Percentiles rank a stretch among this genome's conserved stretches.
These are phyloP conservation scores for Evernia prunastri DNA, from an alignment of 495 filamentous ascomycete species.

Conservation along the genomic window DNA sequence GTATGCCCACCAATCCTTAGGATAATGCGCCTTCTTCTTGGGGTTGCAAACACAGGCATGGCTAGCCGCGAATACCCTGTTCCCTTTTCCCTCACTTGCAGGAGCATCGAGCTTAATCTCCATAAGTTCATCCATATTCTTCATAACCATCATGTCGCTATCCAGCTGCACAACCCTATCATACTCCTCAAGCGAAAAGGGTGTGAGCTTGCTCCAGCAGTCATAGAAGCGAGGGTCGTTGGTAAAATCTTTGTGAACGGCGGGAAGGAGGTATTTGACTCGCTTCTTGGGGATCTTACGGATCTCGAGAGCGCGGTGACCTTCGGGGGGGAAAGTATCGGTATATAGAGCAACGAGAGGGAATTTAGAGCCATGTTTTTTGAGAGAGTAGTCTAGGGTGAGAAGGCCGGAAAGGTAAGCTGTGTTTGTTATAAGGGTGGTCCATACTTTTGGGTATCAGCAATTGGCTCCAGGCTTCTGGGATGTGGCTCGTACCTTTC, in stretches of 20 bases:
- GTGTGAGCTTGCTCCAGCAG: constrained; percentile 77
- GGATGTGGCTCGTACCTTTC: constrained; percentile 18
- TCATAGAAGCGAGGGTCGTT: constrained; percentile 73
- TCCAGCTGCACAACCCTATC: constrained; percentile 73
- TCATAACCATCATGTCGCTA: constrained; percentile 70
- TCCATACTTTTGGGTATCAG: constrained; percentile 52
- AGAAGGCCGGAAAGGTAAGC: constrained; percentile 67
- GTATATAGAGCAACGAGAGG: constrained; percentile 75
- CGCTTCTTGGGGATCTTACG: constrained; percentile 57
- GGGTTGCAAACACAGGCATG: constrained; percentile 84
- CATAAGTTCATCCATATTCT: constrained; percentile 86
- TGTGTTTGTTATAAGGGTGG: constrained; percentile 71
- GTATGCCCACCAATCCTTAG: constrained; percentile 53
- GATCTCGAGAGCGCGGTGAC: constrained; percentile 54
- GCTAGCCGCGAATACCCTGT: constrained; percentile 61
- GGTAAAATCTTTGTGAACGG: constrained; percentile 44
- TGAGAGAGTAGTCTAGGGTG: constrained; percentile 64
- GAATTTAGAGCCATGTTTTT: constrained; percentile 50
- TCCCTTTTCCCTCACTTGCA: constrained; percentile 42
- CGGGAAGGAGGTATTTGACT: constrained; percentile 58
- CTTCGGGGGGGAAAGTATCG: constrained; percentile 55
- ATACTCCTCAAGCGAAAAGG: constrained; percentile 65
- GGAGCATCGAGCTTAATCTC: constrained; percentile 58
- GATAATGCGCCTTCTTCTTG: constrained; percentile 67
- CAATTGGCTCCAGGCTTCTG: background rate